Evolutionary conservation across 495 filamentous ascomycete genomes (phyloP), one percentile per base, ranked within the genome.

Genomic region (Staphylotrichum tortipilum): DNA sequence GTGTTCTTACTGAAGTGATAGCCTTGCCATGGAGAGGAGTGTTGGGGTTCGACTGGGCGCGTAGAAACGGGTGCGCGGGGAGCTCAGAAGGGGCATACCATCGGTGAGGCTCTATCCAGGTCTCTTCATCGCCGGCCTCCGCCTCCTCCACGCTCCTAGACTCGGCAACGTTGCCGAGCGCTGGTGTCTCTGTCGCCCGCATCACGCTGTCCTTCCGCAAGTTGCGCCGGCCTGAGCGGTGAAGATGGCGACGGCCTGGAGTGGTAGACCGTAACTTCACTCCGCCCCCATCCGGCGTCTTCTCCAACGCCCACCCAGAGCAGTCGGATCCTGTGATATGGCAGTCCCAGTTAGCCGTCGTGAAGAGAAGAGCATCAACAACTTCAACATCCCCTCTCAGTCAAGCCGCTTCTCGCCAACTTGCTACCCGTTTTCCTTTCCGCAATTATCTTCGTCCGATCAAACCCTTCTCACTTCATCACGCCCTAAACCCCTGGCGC

Each of bases 221-320:
- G 18, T 46, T 38, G 24, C 30, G 33, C 23, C 47, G 47, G n/a
- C 49, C 30, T 7, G n/a, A n/a, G n/a, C 49, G 52, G 58, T 86
- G 83, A 53, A 80, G 78, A 57, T 85, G 82, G 4, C 51, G 55
- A 58, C 78, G 80, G 1, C 54, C 49, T 2, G 66, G 50, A 17
- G 57, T 31, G 22, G 50, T 60, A 2, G 71, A 63, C 50, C 50
- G 62, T 17, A 63, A 64, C 17, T 26, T 50, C 54, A 41, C 47
- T 28, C 62, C 59, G 11, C 60, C 50, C 43, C 63, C 62, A 17
- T 69, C 70, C 10, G 78, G 22, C 7, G 70, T 65, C 35, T 67
- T 68, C 46, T 82, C 75, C 17, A 85, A 33, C 0, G 84, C 84
- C 82, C 81, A 87, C 14, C 84, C 84, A 63, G 87, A 86, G 60